Evolutionary conservation across 2,329 filamentous ascomycete species (phyloP).

Genomic region (Pochonia chlamydosporia): DNA sequence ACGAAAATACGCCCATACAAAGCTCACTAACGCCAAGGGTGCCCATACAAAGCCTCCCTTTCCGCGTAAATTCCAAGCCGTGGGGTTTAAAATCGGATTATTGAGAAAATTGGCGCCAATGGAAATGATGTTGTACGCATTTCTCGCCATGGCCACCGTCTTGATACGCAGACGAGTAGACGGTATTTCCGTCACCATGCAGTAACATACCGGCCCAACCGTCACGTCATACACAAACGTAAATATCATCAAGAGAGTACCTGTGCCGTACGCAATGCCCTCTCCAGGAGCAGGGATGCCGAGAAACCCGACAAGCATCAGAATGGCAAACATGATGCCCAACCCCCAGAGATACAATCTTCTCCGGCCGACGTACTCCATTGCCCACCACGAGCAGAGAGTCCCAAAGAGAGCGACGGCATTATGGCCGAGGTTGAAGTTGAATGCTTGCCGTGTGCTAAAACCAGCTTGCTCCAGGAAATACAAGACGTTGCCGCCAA

Average conservation of each 20-base stretch:
- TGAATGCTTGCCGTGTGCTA: slow-evolving; percentile 35
- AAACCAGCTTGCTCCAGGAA: slow-evolving; percentile 49
- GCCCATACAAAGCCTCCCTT: slow-evolving; percentile 20
- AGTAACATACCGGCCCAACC: slow-evolving; percentile 79
- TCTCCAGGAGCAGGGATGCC: slow-evolving; percentile 45
- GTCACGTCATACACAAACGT: slow-evolving; percentile 72
- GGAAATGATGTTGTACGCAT: slow-evolving; percentile 7
- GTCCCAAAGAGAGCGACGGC: slow-evolving; percentile 65
- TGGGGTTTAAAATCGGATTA: slow-evolving; percentile 13
- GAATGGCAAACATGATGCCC: slow-evolving; percentile 59
- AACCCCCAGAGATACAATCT: slow-evolving; percentile 66
- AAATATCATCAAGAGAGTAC: slow-evolving; percentile 71
- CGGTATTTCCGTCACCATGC: slow-evolving; percentile 71
- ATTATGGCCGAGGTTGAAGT: slow-evolving; percentile 48
- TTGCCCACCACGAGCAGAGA: slow-evolving; percentile 67
- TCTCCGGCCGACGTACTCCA: slow-evolving; percentile 62
- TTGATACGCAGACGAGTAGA: slow-evolving; percentile 75
- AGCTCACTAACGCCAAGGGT: slow-evolving; percentile 24
- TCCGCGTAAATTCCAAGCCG: slow-evolving; percentile 13
- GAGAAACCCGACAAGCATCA: slow-evolving; percentile 68
- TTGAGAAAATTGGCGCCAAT: slow-evolving; percentile 9
- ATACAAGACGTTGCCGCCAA: slow-evolving; percentile 50
- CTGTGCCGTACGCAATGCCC: slow-evolving; percentile 50
- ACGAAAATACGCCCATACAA: slow-evolving; percentile 37
- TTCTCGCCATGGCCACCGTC: slow-evolving; percentile 72